Evolutionary conservation across 1,284 basidiomycete genomes (phyloP).

Genomic region (Pseudozyma thailandica): DNA sequence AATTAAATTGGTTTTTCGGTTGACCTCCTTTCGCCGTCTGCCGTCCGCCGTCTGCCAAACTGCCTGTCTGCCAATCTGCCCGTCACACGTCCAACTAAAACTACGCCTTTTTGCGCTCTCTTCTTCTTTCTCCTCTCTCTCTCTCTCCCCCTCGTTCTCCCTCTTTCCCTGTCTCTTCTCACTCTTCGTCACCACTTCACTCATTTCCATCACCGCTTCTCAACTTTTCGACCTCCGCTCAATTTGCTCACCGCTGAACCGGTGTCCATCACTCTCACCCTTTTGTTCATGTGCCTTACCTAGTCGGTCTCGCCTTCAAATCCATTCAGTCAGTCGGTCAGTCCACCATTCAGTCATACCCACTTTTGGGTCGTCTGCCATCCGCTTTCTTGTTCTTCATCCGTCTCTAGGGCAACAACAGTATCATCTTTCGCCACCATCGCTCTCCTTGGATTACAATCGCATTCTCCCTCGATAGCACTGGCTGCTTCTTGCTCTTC

Average conservation of each 20-base stretch:
- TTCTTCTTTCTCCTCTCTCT: background rate
- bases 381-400: background rate
- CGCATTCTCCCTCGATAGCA: conserved; percentile 4
- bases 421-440: no score
- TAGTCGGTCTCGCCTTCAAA: no score
- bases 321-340: no score
- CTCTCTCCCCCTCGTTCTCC: background rate
- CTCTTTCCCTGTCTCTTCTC: conserved; percentile 1
- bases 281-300: conserved; percentile 4
- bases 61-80: no score
- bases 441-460: no score
- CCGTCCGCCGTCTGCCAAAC: no score
- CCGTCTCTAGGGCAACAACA: no score
- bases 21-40: no score
- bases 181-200: conserved; percentile 7
- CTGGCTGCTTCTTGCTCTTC: background rate
- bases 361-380: background rate
- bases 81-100: background rate
- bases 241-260: conserved; percentile 18
- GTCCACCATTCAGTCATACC: no score
- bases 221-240: conserved; percentile 32
- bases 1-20: no score
- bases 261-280: conserved; percentile 4
- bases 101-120: background rate
- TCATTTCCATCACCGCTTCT: conserved; percentile 6